Evolutionary conservation across 768 basidiomycete species (phyloP), one percentile per base, ranked within the genome.

Genomic region (Rhodotorula taiwanensis): DNA sequence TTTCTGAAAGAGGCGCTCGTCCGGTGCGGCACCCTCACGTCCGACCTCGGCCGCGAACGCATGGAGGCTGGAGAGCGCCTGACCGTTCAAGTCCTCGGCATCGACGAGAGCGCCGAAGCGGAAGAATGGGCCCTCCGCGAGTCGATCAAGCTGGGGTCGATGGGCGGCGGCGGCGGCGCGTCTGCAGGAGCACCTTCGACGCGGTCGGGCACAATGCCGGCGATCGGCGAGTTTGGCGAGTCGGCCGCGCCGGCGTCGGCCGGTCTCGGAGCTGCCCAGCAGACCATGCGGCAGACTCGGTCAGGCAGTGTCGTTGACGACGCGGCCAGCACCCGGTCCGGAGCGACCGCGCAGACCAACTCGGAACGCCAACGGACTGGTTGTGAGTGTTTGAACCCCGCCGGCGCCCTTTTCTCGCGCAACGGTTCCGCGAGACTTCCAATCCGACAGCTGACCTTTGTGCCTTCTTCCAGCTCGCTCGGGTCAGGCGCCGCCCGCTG

Each of bases 1-100:
- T 54, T 69, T 45, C 55, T 65, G 52, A 69, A 65, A n/a, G 57
- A 73, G 47, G 33, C 43, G 43, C 55, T 73, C 27, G 56, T 60
- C 5, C 50, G 50, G 21, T 51, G 25, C 44, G 69, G 67, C 21
- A 73, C 72, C 3, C 48, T 68, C 43, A 34, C 47, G 18, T 31
- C 58, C 23, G 72, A 73, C 43, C 56, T 70, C 28, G 71, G 68
- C 10, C 47, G 69, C 15, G 72, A 70, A 34, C 41, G 66, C 15
- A 73, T 73, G 72, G 69, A 71, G 52, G 39, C 51, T 5, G 72
- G 71, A 21, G 72, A 73, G 44, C 33, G 57, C 10, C 36, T 71
- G 15, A 36, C 71, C 34, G 53, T 55, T 14, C 45, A 27, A 3
- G 62, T 67, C 6, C 54, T 73, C 31, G 52, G 42, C 16, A 58